Base-by-base conservation (phyloP, 805 yeast genomes). In the Nakazawaea anatomiae region DNA sequence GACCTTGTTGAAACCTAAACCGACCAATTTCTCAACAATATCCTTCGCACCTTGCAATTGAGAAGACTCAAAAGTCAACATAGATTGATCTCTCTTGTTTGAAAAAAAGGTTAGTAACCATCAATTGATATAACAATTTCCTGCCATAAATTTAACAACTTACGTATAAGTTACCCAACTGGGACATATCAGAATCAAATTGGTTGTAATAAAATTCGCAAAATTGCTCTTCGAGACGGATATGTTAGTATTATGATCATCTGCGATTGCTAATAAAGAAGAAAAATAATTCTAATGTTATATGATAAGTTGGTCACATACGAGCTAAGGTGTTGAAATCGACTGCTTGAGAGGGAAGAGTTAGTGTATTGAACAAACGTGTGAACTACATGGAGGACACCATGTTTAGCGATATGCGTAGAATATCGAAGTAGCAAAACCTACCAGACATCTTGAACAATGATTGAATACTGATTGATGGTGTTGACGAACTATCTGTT, bases 11-110 rank as follows among this genome's bases (percentile, higher is more conserved):
- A 94, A 94, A 48, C 97, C 97, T 62, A 94, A 79, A 39, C 90
- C 80, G 29, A 82, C 83, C 58, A 94, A 80, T 69, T 94, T 92
- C 74, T 94, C 98, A 56, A 94, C 90, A 64, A 94, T 94, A 62
- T 76, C 85, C 74, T 85, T 84, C 52, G 96, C 88, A 59, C 99
- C 99, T 75, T 92, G 99, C 58, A 87, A 77, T 76, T 92, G 97
- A 53, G 90, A 76, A 50, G 91, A 84, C 74, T 94, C 99, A 63
- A 94, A 94, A 45, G 99, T 94, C 72, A 94, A 77, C 99, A 94
- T 94, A 31, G 97, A 90, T 68, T 88, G 91, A 55, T 89, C 96
- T 68, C 99, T 87, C 82, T 75, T 44, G 9, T 25, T 9, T 31
- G 36, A 29, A 18, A 7, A 29, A n/a, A 18, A 25, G 9, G 44